A percentile compares a stretch with the other conserved stretches of the same genome.
These are phyloP conservation scores for Dinochytrium kinnereticum DNA, from an alignment of 371 early-diverging fungal genomes.

Conservation along the genomic window DNA sequence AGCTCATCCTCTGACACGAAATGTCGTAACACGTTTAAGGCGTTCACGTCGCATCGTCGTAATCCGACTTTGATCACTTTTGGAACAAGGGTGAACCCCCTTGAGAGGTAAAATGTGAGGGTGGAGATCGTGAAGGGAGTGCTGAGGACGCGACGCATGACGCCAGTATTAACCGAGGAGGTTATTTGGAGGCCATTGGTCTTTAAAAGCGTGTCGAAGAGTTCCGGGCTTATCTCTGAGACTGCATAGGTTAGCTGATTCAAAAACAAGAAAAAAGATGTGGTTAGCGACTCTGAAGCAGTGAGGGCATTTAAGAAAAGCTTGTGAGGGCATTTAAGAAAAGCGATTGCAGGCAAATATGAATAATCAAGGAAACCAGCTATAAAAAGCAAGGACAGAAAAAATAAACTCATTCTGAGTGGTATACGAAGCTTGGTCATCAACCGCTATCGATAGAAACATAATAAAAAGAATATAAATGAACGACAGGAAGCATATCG, in stretches of 20 bases:
- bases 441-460: no score
- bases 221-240: conserved; percentile 17
- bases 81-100: conserved; percentile 23
- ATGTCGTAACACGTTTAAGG: conserved; percentile 6
- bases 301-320: no score
- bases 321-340: no score
- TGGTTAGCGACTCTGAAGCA: no score
- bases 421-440: no score
- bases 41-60: conserved; percentile 21
- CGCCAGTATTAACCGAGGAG: conserved; percentile 17
- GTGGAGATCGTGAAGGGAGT: not conserved
- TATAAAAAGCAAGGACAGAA: no score
- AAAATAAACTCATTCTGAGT: no score
- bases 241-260: conserved; percentile 15
- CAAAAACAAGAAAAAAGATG: no score
- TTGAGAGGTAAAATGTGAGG: conserved; percentile 20
- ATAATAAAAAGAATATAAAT: no score
- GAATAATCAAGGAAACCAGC: no score
- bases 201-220: conserved; percentile 21
- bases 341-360: no score
- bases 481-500: no score
- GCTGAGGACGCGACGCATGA: conserved; percentile 25
- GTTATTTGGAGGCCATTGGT: conserved; percentile 22
- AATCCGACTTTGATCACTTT: conserved; percentile 21
- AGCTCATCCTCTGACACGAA: conserved; percentile 2